Percentiles rank a stretch among this genome's conserved stretches.
Conservation (phyloP, 352 stramenopile genomes). For the Ochromonadaceae sp. region DNA sequence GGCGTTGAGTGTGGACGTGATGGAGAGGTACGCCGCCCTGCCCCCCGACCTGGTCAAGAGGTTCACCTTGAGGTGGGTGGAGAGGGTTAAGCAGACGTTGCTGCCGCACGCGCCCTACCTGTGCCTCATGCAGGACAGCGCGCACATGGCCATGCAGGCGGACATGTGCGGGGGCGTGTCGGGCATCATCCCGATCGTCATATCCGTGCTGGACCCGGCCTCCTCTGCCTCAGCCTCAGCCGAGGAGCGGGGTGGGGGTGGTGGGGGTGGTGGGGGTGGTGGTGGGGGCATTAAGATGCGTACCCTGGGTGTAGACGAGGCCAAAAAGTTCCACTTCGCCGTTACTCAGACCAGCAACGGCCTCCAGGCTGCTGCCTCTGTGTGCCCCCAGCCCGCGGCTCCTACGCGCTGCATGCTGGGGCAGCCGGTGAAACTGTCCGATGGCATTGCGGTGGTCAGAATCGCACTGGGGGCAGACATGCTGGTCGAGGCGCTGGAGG, state of each 20-base stretch:
- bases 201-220: too few species aligned
- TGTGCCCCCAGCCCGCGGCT: slow-evolving; percentile 19
- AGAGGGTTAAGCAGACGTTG: not conserved
- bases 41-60: slow-evolving; percentile 34
- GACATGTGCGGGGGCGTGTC: too few species aligned
- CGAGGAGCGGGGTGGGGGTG: too few species aligned
- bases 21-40: slow-evolving; percentile 54
- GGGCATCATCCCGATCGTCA: too few species aligned
- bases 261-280: too few species aligned
- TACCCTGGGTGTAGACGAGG: slow-evolving; percentile 37
- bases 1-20: slow-evolving; percentile 53
- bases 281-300: slow-evolving; percentile 9
- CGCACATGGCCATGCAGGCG: too few species aligned
- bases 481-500: slow-evolving; percentile 28
- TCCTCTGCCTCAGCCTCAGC: too few species aligned
- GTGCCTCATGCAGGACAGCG: not conserved
- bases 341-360: too few species aligned
- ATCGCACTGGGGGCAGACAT: slow-evolving; percentile 65
- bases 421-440: slow-evolving; percentile 51
- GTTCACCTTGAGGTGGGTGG: slow-evolving; percentile 35
- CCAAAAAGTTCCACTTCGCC: slow-evolving; percentile 50
- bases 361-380: too few species aligned
- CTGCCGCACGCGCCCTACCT: not conserved
- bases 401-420: slow-evolving; percentile 49
- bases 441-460: slow-evolving; percentile 43